Conservation (phyloP, 2,329 filamentous ascomycete genomes). For the Geoglossum cookeanum region DNA sequence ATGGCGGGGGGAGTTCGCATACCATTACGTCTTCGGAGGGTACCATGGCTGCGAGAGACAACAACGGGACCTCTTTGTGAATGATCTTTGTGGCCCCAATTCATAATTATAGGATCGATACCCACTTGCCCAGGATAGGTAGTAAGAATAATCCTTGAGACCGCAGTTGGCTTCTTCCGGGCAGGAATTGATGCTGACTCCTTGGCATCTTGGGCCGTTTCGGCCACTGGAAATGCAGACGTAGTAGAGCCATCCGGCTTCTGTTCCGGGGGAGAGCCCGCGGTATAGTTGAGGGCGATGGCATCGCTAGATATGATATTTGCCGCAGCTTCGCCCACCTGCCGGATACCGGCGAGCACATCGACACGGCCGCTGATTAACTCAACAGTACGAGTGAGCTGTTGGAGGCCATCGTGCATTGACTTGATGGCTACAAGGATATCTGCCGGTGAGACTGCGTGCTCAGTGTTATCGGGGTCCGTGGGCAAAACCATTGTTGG, state of each 20-base stretch:
- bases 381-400: constrained; percentile 37
- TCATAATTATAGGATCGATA: constrained; percentile 74
- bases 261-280: not conserved
- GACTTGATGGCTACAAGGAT: constrained; percentile 35
- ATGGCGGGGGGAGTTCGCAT: constrained; percentile 10
- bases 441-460: not conserved
- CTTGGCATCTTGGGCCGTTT: constrained; percentile 16
- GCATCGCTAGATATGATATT: constrained; percentile 1
- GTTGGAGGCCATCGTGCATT: constrained; percentile 35
- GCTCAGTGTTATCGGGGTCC: not conserved
- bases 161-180: constrained; percentile 14
- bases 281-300: not conserved
- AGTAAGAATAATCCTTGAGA: constrained; percentile 41
- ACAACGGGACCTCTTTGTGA: constrained; percentile 67
- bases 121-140: constrained; percentile 91
- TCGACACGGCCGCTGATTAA: constrained; percentile 42
- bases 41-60: constrained; percentile 56
- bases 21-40: constrained; percentile 68
- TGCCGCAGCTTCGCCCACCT: constrained; percentile 30
- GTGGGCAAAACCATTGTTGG: not conserved
- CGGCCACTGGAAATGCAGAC: not conserved
- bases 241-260: not conserved
- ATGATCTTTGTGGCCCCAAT: constrained; percentile 69
- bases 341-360: constrained; percentile 37
- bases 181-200: constrained; percentile 8